Percentiles rank a stretch among this genome's conserved stretches.
These are phyloP conservation scores for Talaromyces sp. DNA, from an alignment of 2,329 filamentous ascomycete species.

Conservation along the genomic window DNA sequence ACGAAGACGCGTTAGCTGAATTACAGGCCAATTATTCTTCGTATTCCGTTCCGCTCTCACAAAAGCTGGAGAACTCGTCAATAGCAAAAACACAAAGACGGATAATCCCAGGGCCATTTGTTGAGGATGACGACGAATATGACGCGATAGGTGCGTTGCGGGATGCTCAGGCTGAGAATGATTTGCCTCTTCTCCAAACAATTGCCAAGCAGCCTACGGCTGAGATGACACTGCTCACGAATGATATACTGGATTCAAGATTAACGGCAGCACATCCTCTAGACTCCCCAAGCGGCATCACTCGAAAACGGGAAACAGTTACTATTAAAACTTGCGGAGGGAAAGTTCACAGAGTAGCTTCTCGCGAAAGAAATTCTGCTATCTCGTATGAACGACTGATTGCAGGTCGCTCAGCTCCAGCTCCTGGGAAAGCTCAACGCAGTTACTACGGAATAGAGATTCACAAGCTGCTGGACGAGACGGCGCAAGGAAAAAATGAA, in stretches of 20 bases:
- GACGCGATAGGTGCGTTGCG: slow-evolving; percentile 22
- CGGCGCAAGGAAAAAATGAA: slow-evolving; percentile 53
- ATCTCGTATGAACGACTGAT: slow-evolving; percentile 50
- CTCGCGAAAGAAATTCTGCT: slow-evolving; percentile 28
- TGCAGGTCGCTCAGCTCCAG: slow-evolving; percentile 46
- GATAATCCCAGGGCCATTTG: slow-evolving; percentile 4
- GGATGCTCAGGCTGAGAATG: slow-evolving; percentile 24
- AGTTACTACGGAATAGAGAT: slow-evolving; percentile 92
- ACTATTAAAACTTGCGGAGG: slow-evolving; percentile 45
- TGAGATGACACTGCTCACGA: not conserved
- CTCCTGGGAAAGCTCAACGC: slow-evolving; percentile 50
- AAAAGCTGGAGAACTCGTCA: not conserved
- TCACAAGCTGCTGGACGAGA: slow-evolving; percentile 70
- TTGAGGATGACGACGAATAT: slow-evolving; percentile 16
- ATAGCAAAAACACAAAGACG: not conserved
- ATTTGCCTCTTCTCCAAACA: slow-evolving; percentile 19
- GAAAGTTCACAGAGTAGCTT: slow-evolving; percentile 37
- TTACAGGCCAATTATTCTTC: not conserved
- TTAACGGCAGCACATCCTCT: not conserved
- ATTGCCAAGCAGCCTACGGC: not conserved
- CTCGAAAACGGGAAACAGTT: slow-evolving; percentile 16
- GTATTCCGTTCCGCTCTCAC: not conserved
- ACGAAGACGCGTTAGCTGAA: slow-evolving; percentile 8
- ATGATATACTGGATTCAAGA: not conserved
- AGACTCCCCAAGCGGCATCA: not conserved